These are phyloP conservation scores for Cladosporium cucumerinum DNA, from an alignment of 2,329 filamentous ascomycete genomes.

Conservation along the genomic window DNA sequence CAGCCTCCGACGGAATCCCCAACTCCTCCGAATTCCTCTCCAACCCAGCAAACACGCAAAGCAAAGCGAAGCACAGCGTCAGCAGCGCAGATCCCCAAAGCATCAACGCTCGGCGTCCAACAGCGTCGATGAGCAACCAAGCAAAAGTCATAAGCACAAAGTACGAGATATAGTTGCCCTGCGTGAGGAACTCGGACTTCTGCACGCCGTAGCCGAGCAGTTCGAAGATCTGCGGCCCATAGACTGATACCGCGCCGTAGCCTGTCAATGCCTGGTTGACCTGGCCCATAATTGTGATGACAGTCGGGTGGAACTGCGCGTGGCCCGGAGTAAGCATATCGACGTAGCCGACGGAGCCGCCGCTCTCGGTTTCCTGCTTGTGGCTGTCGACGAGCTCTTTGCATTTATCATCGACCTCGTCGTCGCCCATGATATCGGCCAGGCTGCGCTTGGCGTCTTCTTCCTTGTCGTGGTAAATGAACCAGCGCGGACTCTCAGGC, in stretches of 20 bases:
- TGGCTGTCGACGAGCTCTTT: conserved; percentile 52
- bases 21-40: conserved; percentile 40
- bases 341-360: conserved; percentile 48
- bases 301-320: conserved; percentile 58
- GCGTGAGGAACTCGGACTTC: conserved; percentile 54
- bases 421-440: conserved; percentile 49
- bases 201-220: conserved; percentile 55
- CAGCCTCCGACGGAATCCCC: conserved; percentile 40
- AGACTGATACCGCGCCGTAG: conserved; percentile 55
- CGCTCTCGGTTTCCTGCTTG: conserved; percentile 43
- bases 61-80: conserved; percentile 49
- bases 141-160: conserved; percentile 60
- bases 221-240: conserved; percentile 62
- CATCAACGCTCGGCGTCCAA: conserved; percentile 54
- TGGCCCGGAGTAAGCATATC: conserved; percentile 57
- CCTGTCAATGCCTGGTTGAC: conserved; percentile 59
- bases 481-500: conserved; percentile 59
- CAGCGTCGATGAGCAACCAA: conserved; percentile 57
- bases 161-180: conserved; percentile 61
- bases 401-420: conserved; percentile 29
- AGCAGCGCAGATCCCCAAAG: conserved; percentile 52
- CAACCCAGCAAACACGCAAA: conserved; percentile 52
- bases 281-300: conserved; percentile 61
- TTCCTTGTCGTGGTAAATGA: conserved; percentile 49
- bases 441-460: conserved; percentile 52